phyloP scores from a whole-genome alignment of 2,329 filamentous ascomycete genomes.

The Colletotrichum noveboracense region DNA sequence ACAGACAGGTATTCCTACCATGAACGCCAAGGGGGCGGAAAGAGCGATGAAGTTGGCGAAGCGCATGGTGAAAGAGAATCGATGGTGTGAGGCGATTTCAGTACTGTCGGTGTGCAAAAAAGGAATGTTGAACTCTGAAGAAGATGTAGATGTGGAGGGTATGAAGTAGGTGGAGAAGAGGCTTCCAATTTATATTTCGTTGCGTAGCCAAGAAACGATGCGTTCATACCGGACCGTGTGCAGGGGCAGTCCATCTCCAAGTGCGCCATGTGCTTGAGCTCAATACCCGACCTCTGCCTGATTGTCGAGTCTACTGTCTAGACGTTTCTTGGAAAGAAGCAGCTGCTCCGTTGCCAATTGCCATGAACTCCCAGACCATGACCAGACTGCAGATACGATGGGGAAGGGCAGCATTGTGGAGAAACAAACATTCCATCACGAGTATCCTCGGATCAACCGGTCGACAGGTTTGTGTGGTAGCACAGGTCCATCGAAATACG shows the following conservation, averaged over 20 bases:
- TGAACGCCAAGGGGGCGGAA: background rate
- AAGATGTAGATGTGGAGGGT: background rate
- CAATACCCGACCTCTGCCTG: background rate
- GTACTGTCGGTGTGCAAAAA: background rate
- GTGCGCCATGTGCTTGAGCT: fast-evolving
- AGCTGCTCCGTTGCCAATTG: background rate
- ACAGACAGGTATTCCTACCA: background rate
- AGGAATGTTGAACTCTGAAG: background rate
- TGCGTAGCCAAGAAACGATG: background rate
- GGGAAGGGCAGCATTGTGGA: background rate
- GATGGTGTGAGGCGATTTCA: background rate
- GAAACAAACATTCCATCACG: background rate
- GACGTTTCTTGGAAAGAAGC: background rate
- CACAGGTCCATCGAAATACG: background rate
- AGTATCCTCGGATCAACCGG: background rate
- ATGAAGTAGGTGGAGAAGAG: background rate
- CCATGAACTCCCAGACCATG: background rate
- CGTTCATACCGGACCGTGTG: fast-evolving
- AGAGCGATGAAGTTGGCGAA: background rate
- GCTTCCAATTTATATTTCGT: background rate
- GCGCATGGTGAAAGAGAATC: background rate
- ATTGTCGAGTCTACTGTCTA: background rate
- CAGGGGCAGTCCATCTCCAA: background rate
- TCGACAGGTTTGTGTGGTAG: background rate
- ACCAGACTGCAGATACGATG: background rate